Conservation (phyloP, 1,284 basidiomycete genomes). For the Tylopilus orsonianus region DNA sequence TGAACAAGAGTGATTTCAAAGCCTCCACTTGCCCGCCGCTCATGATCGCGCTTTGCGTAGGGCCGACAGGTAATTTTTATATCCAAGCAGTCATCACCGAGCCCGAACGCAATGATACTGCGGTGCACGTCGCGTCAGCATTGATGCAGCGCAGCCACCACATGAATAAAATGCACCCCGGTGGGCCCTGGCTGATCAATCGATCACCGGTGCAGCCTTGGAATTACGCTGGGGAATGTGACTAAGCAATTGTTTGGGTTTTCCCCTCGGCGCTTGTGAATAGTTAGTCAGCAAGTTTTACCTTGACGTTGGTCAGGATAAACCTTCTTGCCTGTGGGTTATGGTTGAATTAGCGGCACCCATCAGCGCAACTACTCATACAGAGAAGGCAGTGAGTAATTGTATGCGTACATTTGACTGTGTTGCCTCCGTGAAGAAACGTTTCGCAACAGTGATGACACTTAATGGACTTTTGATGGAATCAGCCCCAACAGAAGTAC, state of each 20-base stretch:
- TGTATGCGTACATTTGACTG: constrained; percentile 57
- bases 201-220: too few relatives aligned
- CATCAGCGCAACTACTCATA: constrained; percentile 29
- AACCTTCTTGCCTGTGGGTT: too few relatives aligned
- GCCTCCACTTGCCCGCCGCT: constrained; percentile 40
- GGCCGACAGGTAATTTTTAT: constrained; percentile 66
- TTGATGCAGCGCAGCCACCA: constrained; percentile 4
- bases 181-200: constrained; percentile 61
- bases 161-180: constrained; percentile 49
- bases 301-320: constrained; percentile 21
- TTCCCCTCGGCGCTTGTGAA: constrained; percentile 57
- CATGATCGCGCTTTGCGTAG: constrained; percentile 39
- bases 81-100: constrained; percentile 60
- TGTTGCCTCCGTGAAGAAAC: constrained; percentile 57
- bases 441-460: constrained; percentile 11
- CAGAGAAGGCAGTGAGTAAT: neutral
- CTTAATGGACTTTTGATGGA: constrained; percentile 11
- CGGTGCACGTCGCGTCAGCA: constrained; percentile 8
- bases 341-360: constrained; percentile 76
- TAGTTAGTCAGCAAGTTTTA: constrained; percentile 7
- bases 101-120: constrained; percentile 73
- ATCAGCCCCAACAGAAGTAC: constrained; percentile 62
- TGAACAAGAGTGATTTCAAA: constrained; percentile 38
- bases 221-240: constrained; percentile 64
- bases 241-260: constrained; percentile 52